These are phyloP conservation scores for Blechomonas ayalai DNA, from an alignment of 208 protist species.

Conservation along the genomic window DNA sequence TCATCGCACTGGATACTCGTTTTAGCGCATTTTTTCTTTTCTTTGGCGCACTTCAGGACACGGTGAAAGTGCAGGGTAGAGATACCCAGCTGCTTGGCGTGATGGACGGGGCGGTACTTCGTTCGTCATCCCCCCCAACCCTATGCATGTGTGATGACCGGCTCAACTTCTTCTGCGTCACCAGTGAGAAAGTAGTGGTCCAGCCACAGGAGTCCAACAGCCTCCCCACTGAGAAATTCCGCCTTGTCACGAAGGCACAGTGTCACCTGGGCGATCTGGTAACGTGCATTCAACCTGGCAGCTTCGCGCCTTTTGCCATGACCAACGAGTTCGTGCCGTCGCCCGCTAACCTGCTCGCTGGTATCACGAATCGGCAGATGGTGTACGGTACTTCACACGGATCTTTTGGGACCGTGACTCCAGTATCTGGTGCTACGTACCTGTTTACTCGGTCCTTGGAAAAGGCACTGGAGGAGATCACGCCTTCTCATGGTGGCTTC, in stretches of 20 bases:
- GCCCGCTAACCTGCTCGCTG: constrained; percentile 19
- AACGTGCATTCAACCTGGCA: constrained; percentile 52
- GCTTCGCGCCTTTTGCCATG: constrained; percentile 39
- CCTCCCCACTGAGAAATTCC: constrained; percentile 2
- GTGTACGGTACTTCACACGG: constrained; percentile 70
- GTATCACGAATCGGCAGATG: constrained; percentile 45
- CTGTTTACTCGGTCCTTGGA: constrained; percentile 45
- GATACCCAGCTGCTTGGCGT: constrained; percentile 46
- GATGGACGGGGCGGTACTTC: constrained; percentile 41
- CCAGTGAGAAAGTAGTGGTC: constrained; percentile 8
- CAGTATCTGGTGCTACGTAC: constrained; percentile 35
- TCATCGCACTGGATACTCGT: constrained; percentile 65
- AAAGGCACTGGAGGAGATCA: constrained; percentile 15
- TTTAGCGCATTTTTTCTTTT: constrained; percentile 56
- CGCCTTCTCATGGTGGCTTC: constrained; percentile 21
- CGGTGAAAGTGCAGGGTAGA: constrained; percentile 34
- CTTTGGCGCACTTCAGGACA: constrained; percentile 68
- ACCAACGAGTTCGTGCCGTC: constrained; percentile 17
- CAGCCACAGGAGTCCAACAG: constrained; percentile 1
- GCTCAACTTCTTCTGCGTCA: constrained; percentile 56
- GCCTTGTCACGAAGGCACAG: constrained; percentile 24
- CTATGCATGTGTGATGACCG: constrained; percentile 64
- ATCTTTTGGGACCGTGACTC: constrained; percentile 64
- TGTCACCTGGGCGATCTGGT: constrained; percentile 71
- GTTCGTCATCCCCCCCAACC: constrained; percentile 2